Conservation (phyloP, 768 basidiomycete species). For the Baorangia bicolor region DNA sequence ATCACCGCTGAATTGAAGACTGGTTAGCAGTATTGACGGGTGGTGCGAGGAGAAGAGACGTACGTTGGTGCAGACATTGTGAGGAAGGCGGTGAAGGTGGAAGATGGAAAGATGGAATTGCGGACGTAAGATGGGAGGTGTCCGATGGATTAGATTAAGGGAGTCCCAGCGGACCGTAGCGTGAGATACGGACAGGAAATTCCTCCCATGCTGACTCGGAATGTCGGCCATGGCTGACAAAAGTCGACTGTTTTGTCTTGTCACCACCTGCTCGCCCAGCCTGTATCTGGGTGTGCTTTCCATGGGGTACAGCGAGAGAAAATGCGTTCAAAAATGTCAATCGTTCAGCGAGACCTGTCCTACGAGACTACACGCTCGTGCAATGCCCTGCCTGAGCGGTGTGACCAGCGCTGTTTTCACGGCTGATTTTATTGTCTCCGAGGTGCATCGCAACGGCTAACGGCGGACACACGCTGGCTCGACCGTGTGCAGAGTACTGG, state of each 20-base stretch:
- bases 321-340: slow-evolving; percentile 5
- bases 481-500: not conserved
- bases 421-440: slow-evolving; percentile 9
- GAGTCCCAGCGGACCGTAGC: slow-evolving; percentile 5
- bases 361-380: slow-evolving; percentile 1
- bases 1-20: slow-evolving; percentile 65
- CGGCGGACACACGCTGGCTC: not conserved
- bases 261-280: not conserved
- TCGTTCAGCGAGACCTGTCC: not conserved
- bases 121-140: slow-evolving; percentile 26
- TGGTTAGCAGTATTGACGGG: slow-evolving; percentile 21
- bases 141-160: slow-evolving; percentile 30
- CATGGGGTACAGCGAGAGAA: slow-evolving; percentile 13
- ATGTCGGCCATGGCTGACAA: slow-evolving; percentile 5
- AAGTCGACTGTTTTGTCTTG: not conserved
- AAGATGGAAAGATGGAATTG: slow-evolving; percentile 26
- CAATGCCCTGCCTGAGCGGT: too few species aligned
- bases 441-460: not conserved
- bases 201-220: slow-evolving; percentile 16
- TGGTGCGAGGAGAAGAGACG: slow-evolving; percentile 31
- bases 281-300: not conserved
- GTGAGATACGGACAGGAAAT: slow-evolving; percentile 18
- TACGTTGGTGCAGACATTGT: slow-evolving; percentile 50
- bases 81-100: slow-evolving; percentile 32
- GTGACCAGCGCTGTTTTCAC: too few species aligned